Percentiles rank a stretch among this genome's conserved stretches.
These are phyloP conservation scores for Macrophomina pseudophaseolina DNA, from an alignment of 2,329 filamentous ascomycete species.

Conservation along the genomic window DNA sequence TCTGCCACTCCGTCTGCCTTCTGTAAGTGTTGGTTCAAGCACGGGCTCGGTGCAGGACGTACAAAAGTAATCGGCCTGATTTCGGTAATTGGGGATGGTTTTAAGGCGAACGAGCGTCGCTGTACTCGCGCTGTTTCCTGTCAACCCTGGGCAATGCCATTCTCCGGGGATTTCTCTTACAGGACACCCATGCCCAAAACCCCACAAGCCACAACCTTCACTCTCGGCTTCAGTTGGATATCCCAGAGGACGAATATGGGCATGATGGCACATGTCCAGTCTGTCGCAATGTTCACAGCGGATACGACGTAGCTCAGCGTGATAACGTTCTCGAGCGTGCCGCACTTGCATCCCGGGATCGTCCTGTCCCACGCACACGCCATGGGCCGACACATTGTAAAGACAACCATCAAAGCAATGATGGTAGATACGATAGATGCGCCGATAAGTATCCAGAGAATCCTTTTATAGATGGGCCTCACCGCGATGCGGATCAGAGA, in stretches of 20 bases:
- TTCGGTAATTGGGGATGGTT: not conserved
- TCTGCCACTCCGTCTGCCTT: not conserved
- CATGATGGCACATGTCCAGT: not conserved
- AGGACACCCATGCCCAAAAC: not conserved
- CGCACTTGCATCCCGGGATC: not conserved
- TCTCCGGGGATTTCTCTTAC: not conserved
- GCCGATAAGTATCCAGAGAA: slow-evolving; percentile 38
- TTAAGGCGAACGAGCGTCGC: not conserved
- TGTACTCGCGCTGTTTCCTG: not conserved
- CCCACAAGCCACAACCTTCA: not conserved
- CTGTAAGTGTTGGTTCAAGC: not conserved
- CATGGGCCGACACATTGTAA: slow-evolving; percentile 15
- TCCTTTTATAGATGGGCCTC: slow-evolving; percentile 40
- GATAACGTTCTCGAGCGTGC: slow-evolving; percentile 4
- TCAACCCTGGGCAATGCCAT: not conserved
- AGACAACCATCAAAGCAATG: slow-evolving; percentile 19
- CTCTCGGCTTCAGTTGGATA: not conserved
- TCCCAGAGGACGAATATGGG: slow-evolving; percentile 2
- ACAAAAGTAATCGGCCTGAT: not conserved
- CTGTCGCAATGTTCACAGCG: not conserved
- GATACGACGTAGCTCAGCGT: slow-evolving; percentile 5
- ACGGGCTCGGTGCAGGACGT: not conserved
- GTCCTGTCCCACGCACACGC: slow-evolving; percentile 13
- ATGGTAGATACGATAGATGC: slow-evolving; percentile 10
- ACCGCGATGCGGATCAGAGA: slow-evolving; percentile 50